Evolutionary conservation across 768 basidiomycete genomes (phyloP).

Genomic region (Zangia roseola): DNA sequence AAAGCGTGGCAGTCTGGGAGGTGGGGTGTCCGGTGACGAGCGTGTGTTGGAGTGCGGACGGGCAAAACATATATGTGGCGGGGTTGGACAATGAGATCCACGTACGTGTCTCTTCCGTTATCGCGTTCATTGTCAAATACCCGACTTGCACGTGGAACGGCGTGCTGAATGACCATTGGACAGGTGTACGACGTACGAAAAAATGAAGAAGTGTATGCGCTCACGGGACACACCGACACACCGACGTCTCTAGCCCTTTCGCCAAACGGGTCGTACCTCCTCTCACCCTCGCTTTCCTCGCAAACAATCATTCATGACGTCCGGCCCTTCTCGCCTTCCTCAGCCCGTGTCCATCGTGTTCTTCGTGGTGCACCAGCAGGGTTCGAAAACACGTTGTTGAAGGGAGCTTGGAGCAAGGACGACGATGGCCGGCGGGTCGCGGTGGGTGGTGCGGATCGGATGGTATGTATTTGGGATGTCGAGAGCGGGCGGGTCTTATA

Average conservation of each 20-base stretch:
- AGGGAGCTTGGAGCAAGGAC: constrained; percentile 84
- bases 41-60: constrained; percentile 92
- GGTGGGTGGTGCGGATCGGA: constrained; percentile 87
- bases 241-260: constrained; percentile 92
- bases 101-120: constrained; percentile 46
- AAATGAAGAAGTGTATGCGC: constrained; percentile 72
- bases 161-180: not conserved
- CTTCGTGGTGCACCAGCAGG: constrained; percentile 88
- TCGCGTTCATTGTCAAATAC: not conserved
- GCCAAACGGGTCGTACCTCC: constrained; percentile 82
- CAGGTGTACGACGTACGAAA: constrained; percentile 92
- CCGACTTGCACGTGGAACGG: too few relatives aligned
- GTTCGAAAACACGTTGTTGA: constrained; percentile 85
- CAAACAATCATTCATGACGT: constrained; percentile 89
- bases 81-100: constrained; percentile 96
- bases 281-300: constrained; percentile 89
- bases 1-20: constrained; percentile 77
- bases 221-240: constrained; percentile 87
- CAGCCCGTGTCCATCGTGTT: constrained; percentile 76
- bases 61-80: constrained; percentile 84
- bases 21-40: constrained; percentile 88
- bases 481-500: constrained; percentile 73
- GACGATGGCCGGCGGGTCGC: constrained; percentile 81
- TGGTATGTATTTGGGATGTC: constrained; percentile 85
- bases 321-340: constrained; percentile 87